Evolutionary conservation across 352 stramenopile genomes (phyloP).

Genomic region (Thraustochytrium sp.): DNA sequence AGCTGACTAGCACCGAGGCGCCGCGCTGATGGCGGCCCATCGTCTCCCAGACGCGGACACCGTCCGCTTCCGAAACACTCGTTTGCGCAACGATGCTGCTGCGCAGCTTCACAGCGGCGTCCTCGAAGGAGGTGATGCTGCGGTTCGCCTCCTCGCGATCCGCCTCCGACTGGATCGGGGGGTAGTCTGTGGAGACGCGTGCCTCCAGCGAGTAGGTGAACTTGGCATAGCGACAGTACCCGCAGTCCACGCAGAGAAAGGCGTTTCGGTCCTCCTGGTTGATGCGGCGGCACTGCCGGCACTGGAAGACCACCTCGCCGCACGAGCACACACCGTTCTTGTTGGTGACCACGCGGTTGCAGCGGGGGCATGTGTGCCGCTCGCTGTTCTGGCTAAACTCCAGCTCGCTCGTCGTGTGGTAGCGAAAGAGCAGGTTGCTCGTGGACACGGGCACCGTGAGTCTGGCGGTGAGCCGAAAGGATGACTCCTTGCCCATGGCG

Average conservation of each 20-base stretch:
- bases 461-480: neutral
- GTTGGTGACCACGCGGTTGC: constrained; percentile 67
- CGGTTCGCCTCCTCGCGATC: constrained; percentile 16
- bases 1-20: no score
- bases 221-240: constrained; percentile 66
- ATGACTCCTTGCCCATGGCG: neutral
- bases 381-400: constrained; percentile 43
- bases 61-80: neutral
- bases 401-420: constrained; percentile 43
- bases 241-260: constrained; percentile 77
- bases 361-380: constrained; percentile 68
- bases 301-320: constrained; percentile 74
- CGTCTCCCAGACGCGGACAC: neutral
- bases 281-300: constrained; percentile 70
- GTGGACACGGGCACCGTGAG: constrained; percentile 46
- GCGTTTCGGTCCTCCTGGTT: constrained; percentile 76
- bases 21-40: neutral
- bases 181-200: constrained; percentile 20
- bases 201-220: constrained; percentile 58
- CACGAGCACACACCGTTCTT: constrained; percentile 73
- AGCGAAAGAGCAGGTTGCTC: constrained; percentile 53
- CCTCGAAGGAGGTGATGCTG: neutral
- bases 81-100: neutral
- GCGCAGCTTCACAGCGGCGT: neutral
- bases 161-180: constrained; percentile 12